Conservation (phyloP, 306 rosid genomes). For the Lagenaria siceraria region DNA sequence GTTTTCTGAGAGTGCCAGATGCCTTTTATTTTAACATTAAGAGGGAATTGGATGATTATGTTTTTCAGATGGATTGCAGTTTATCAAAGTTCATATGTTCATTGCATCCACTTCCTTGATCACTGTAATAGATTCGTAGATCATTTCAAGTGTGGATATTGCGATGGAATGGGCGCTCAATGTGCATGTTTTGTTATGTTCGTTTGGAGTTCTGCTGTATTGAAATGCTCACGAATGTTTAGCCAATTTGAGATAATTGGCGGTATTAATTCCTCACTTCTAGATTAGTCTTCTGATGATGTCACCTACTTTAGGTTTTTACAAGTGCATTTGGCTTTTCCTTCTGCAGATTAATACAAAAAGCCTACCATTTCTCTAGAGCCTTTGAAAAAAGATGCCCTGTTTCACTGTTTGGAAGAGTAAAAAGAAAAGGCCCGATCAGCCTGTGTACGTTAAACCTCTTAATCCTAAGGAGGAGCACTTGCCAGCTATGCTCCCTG, state of each 20-base stretch:
- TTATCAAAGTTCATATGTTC: neutral
- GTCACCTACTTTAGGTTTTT: neutral
- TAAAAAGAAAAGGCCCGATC: constrained; percentile 77
- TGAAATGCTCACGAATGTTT: neutral
- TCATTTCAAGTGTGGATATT: neutral
- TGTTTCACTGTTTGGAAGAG: constrained; percentile 79
- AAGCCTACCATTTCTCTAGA: constrained; percentile 7
- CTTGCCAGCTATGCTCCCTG: constrained; percentile 62
- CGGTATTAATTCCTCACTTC: neutral
- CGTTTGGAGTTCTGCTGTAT: neutral
- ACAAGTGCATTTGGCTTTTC: constrained; percentile 8
- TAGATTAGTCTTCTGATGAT: neutral
- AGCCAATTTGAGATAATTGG: neutral
- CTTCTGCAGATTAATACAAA: constrained; percentile 27
- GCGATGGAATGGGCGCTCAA: neutral
- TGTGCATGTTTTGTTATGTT: neutral
- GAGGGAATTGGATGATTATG: neutral
- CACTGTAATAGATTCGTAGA: neutral
- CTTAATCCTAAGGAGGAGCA: constrained; percentile 33
- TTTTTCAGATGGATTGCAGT: neutral
- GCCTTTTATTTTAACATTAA: neutral
- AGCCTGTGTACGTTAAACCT: constrained; percentile 26
- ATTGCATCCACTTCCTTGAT: neutral
- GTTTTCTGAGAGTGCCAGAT: constrained; percentile 2
- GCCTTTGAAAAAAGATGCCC: constrained; percentile 47